Base-by-base conservation (phyloP, 202 grass and related monocot genomes). In the Saccharum hybrid region DNA sequence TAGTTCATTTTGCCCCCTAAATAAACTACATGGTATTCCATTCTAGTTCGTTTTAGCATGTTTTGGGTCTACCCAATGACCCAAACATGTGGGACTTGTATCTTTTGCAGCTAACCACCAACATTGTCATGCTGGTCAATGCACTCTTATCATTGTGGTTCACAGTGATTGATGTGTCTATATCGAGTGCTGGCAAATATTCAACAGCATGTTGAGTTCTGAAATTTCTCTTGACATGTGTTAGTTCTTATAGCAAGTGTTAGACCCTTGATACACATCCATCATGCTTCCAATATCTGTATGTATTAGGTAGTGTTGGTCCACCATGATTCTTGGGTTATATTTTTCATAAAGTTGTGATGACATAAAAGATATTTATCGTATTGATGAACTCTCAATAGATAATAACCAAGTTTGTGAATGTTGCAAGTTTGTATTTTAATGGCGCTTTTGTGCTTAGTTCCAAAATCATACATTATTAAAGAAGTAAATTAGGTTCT, bases 381-480 rank as follows among this genome's bases (percentile, higher is more conserved):
- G 45, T 3, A 72, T 28, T 72, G 23, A 23, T 28, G 13, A 49
- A 10, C 10, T 74, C 51, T 54, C 8, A 36, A 34, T 15, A 52
- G 8, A 30, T 65, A 67, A 2, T 54, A 63, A 31, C 34, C 19
- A 22, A 76, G 11, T 75, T 72, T 42, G 54, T 71, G 12, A 71
- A 11, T 12, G 51, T 80, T 14, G 6, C 61, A 33, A 74, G 30
- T 60, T 26, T 64, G 63, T 78, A 59, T 72, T 83, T 63, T 12
- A 64, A 61, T 74, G 61, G 63, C 36, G n/a, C 31, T 71, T 26
- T 39, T 49, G 56, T 71, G 18, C 3, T 57, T 76, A 76, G 15
- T 80, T 81, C 10, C 37, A 54, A 56, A 63, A 76, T 69, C 40
- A 45, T 34, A 36, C 36, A 43, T 61, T 21, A 62, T 84, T 46